Base-by-base conservation (phyloP, 2,329 filamentous ascomycete species). In the Karstenula rhodostoma region DNA sequence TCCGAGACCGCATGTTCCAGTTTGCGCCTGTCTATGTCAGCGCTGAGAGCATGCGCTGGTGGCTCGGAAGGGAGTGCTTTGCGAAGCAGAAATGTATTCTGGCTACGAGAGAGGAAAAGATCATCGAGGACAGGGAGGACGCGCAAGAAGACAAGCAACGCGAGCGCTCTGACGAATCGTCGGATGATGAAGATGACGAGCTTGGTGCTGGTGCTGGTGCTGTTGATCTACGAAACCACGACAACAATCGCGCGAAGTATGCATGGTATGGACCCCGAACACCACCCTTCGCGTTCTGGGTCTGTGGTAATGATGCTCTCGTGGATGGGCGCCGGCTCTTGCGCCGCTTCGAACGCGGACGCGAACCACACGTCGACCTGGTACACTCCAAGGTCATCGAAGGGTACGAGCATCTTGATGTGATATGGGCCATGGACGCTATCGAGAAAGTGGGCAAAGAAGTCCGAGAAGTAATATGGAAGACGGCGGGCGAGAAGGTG, bases 1-100 rank as follows among this genome's bases (percentile, higher is more conserved):
- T 97, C 15, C 84, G 91, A 60, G 81, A 92, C 73, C 89, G 94
- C 44, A 90, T 96, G 85, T 97, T 98, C 76, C 92, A 95, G 70
- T 97, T 96, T 67, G 89, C 93, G 0, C 94, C 94, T 1, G 92
- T 96, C 0, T 96, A 96, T 70, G 92, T 97, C 53, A 93, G 89
- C 68, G 87, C 92, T 0, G 93, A 97, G 79, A 90, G 89, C 60
- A 97, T 97, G 92, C 85, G 92, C 6, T 98, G 94, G 94, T 97
- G 94, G 94, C 84, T 97, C 0, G 94, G 94, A 0, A 83, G 89
- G 4, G 92, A 95, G 69, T 93, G 93, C 67, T 97, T 96, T 71
- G 90, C 87, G 27, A 88, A 85, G 68, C 92, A 97, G 70, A 92
- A 91, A 74, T 97, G 94, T 73, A 96, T 97, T 54, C 81, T 97